Evolutionary conservation across 2,329 filamentous ascomycete genomes (phyloP).

Genomic region (Torrubiella hemipterigena): DNA sequence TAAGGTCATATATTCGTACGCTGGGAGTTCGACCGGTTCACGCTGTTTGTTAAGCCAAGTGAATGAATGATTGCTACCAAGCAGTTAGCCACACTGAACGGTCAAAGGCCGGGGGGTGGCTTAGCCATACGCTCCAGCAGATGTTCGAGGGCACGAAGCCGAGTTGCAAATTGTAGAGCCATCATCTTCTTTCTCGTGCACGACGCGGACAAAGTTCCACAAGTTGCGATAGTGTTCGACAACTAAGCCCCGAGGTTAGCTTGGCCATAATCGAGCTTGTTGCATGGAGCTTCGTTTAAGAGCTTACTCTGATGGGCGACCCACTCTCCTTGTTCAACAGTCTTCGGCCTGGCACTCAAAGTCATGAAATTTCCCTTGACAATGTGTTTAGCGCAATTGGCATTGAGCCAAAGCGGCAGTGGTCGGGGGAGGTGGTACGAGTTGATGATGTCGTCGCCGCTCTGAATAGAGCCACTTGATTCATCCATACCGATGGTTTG

Average conservation of each 20-base stretch:
- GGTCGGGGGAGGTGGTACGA: conserved; percentile 54
- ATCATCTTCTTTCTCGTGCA: conserved; percentile 75
- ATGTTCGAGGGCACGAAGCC: conserved; percentile 79
- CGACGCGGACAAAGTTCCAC: conserved; percentile 78
- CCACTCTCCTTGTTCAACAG: conserved; percentile 92
- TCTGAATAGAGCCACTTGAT: conserved; percentile 32
- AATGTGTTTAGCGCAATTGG: conserved; percentile 69
- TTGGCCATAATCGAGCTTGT: conserved; percentile 8
- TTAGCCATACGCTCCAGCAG: conserved; percentile 73
- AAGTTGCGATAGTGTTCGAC: conserved; percentile 87
- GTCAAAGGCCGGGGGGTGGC: background rate
- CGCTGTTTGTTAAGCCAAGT: conserved; percentile 88
- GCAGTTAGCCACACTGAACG: background rate
- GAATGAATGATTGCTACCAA: conserved; percentile 70
- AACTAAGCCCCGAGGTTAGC: conserved; percentile 36
- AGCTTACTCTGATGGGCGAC: conserved; percentile 78
- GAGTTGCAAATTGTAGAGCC: conserved; percentile 74
- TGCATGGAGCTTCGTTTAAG: too few relatives aligned
- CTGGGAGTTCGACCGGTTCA: conserved; percentile 83
- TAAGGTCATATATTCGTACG: conserved; percentile 85
- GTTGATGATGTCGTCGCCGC: conserved; percentile 42
- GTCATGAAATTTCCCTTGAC: conserved; percentile 98
- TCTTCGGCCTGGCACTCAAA: conserved; percentile 80
- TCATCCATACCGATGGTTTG: conserved; percentile 60
- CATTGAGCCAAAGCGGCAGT: conserved; percentile 63